Base-by-base conservation (phyloP, 2,329 filamentous ascomycete genomes). In the Stemphylium lycopersici region DNA sequence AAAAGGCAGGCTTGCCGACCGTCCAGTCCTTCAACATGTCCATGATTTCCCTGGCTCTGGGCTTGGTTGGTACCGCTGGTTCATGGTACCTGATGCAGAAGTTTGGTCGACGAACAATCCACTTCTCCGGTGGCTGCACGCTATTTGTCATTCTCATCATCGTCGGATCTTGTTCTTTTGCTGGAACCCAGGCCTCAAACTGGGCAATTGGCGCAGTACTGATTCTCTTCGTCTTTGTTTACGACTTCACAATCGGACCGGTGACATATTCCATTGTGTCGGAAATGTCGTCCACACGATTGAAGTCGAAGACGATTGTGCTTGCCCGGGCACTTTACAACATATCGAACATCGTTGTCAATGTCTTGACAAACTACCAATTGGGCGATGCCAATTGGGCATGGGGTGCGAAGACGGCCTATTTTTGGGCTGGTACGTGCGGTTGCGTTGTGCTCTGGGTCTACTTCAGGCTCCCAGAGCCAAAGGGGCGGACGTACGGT, bases 251-350 rank as follows among this genome's bases (percentile, higher is more conserved):
- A 0, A 91, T 96, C 39, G 92, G 92, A 15, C 93, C 92, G 0
- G 90, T 96, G 5, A 91, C 89, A 70, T 96, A 96, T 77, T 93
- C 90, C 0, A 84, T 96, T 11, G 91, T 96, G 3, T 84, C 89
- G 1, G 92, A 96, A 73, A 78, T 96, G 41, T 91, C 90, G 0
- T 91, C 90, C 0, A 86, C 90, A 10, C 84, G 91, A 4, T 81
- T 96, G 36, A 90, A 93, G 71, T 90, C 93, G 76, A 96, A 96
- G 80, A 96, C 92, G 0, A 89, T 96, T 37, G 91, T 93, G 1
- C 82, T 96, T 3, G 91, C 89, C 1, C 87, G 92, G 48, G 89
- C 90, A 55, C 77, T 91, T 11, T 81, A 78, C 79, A 92, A 93
- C 66, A 80, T 93, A 31, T 89, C 91, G 22, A 87, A 86, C 55